Percentiles rank a stretch among this genome's conserved stretches.
Evolutionary conservation across 2,329 filamentous ascomycete genomes (phyloP).

Genomic region (Tolypocladium paradoxum): DNA sequence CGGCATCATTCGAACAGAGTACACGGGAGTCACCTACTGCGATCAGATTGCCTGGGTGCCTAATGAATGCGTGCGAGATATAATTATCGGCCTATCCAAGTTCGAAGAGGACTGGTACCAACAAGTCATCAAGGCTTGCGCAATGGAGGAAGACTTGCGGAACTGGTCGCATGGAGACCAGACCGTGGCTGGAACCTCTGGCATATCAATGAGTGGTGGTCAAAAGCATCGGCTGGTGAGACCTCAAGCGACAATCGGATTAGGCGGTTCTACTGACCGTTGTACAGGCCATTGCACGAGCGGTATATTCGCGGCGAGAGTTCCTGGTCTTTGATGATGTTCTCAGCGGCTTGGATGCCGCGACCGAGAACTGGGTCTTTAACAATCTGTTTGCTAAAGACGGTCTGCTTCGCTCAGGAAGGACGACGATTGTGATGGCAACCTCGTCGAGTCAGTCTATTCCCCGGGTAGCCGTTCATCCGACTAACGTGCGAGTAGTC

Average conservation of each 20-base stretch:
- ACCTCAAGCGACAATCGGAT: fast-evolving
- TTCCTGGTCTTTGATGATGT: background rate
- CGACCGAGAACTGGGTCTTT: background rate
- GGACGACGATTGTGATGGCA: background rate
- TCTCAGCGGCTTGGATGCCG: background rate
- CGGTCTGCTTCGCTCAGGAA: background rate
- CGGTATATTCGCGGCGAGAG: background rate
- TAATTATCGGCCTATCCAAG: background rate
- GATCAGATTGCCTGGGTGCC: background rate
- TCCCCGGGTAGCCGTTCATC: no score
- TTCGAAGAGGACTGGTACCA: background rate
- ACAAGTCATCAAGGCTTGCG: background rate
- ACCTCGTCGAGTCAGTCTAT: background rate
- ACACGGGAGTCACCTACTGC: background rate
- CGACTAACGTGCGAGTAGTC: background rate
- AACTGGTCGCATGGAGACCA: background rate
- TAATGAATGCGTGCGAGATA: background rate
- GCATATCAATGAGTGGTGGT: background rate
- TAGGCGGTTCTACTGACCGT: background rate
- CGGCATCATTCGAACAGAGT: background rate
- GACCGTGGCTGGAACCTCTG: background rate
- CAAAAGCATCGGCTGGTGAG: background rate
- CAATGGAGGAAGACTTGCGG: background rate
- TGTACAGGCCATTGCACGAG: background rate
- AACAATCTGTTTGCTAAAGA: background rate